Evolutionary conservation across 139 green algal species (phyloP).

Genomic region (Tetradesmus lagerheimii): DNA sequence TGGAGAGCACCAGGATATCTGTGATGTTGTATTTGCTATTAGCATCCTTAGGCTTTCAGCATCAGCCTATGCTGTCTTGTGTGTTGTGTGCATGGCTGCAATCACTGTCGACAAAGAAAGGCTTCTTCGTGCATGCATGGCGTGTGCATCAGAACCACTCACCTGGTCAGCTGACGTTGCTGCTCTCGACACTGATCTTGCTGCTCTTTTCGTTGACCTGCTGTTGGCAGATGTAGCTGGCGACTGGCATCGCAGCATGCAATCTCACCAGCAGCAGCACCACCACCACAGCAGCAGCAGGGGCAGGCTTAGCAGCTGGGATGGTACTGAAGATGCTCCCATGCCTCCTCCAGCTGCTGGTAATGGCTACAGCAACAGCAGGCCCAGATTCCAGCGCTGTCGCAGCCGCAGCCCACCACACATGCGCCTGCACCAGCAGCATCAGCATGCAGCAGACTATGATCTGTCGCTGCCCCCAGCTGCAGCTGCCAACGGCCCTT

Average conservation of each 20-base stretch:
- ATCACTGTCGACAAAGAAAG: too few species aligned
- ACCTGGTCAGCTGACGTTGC: not conserved
- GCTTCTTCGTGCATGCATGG: too few species aligned
- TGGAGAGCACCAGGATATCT: too few species aligned
- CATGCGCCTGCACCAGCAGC: too few species aligned
- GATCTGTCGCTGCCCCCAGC: not conserved
- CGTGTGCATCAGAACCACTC: not conserved
- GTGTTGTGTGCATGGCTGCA: too few species aligned
- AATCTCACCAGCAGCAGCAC: not conserved
- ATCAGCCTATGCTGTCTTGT: too few species aligned
- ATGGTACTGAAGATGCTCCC: not conserved
- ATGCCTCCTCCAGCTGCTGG: not conserved
- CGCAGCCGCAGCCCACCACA: not conserved
- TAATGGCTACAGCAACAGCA: not conserved
- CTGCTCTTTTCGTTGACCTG: too few species aligned
- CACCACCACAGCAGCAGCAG: not conserved
- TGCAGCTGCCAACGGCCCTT: not conserved
- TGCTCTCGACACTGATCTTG: not conserved
- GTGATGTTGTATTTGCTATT: too few species aligned
- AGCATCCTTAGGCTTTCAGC: too few species aligned
- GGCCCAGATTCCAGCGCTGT: not conserved
- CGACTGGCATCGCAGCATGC: not conserved
- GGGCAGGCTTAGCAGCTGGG: not conserved
- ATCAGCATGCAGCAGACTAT: not conserved
- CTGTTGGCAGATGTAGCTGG: not conserved